phyloP scores from a whole-genome alignment of 2,329 filamentous ascomycete genomes.

The Orbilia oligospora region DNA sequence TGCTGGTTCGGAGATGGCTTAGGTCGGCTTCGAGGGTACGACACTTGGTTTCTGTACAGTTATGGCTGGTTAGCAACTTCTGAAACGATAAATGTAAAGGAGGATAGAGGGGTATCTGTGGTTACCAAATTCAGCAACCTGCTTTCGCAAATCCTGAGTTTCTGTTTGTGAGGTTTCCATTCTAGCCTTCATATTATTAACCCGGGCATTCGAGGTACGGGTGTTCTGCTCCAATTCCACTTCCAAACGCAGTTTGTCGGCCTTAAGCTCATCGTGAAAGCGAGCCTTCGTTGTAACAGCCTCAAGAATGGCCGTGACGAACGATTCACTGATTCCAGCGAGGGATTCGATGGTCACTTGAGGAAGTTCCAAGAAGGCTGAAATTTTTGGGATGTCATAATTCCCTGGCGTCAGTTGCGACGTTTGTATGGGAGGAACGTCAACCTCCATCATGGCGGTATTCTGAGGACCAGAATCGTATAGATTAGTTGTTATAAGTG shows the following conservation, averaged over 20 bases:
- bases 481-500: constrained; percentile 38
- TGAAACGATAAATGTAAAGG: not conserved
- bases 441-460: constrained; percentile 54
- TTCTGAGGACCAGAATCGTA: constrained; percentile 4
- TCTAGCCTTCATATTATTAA: constrained; percentile 83
- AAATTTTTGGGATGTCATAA: constrained; percentile 63
- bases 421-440: constrained; percentile 56
- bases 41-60: constrained; percentile 77
- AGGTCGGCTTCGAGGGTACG: constrained; percentile 85
- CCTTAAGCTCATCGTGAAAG: constrained; percentile 84
- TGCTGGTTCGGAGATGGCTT: constrained; percentile 80
- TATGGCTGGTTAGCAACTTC: constrained; percentile 59
- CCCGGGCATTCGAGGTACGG: constrained; percentile 84
- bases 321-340: constrained; percentile 74
- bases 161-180: constrained; percentile 88
- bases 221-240: constrained; percentile 95
- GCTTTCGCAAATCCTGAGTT: constrained; percentile 83
- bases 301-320: constrained; percentile 81
- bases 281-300: constrained; percentile 83
- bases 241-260: constrained; percentile 88
- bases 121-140: constrained; percentile 84
- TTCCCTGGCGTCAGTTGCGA: constrained; percentile 36
- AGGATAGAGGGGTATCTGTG: not conserved
- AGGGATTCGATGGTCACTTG: constrained; percentile 62
- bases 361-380: constrained; percentile 63